Percentiles rank a stretch among this genome's conserved stretches.
phyloP scores from a whole-genome alignment of 805 yeast species.

The Hagleromyces aurorensis region DNA sequence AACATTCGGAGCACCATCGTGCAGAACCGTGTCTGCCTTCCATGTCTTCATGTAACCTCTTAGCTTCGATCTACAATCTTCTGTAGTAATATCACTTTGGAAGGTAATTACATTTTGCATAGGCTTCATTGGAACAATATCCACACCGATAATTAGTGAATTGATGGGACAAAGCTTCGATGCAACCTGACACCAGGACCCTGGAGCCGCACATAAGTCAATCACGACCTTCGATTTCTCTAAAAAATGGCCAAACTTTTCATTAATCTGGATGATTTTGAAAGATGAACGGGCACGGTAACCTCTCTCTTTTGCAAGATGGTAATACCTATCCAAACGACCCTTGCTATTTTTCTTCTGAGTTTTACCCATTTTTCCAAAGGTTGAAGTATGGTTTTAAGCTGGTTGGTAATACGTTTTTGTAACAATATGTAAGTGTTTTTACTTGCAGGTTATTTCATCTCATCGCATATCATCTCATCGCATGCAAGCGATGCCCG shows the following conservation, averaged over 20 bases:
- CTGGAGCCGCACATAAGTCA: slow-evolving; percentile 98
- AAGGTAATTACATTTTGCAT: slow-evolving; percentile 90
- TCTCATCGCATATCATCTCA: slow-evolving; percentile 7
- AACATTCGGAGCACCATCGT: slow-evolving; percentile 99
- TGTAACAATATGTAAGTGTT: background rate
- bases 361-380: slow-evolving; percentile 76
- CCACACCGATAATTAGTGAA: slow-evolving; percentile 96
- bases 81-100: slow-evolving; percentile 96
- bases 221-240: slow-evolving; percentile 93
- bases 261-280: slow-evolving; percentile 89
- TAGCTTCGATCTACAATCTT: slow-evolving; percentile 89
- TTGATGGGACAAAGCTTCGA: slow-evolving; percentile 86
- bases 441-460: slow-evolving; percentile 2
- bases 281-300: slow-evolving; percentile 98
- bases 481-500: too few relatives aligned
- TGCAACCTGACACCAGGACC: slow-evolving; percentile 99
- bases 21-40: slow-evolving; percentile 97
- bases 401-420: background rate
- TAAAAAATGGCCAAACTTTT: slow-evolving; percentile 90
- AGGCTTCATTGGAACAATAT: slow-evolving; percentile 95
- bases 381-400: too few relatives aligned
- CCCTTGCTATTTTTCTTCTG: slow-evolving; percentile 97
- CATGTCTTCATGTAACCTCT: slow-evolving; percentile 97
- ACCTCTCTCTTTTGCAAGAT: slow-evolving; percentile 94
- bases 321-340: slow-evolving; percentile 96